These are phyloP conservation scores for Ganoderma lingzhi DNA, from an alignment of 1,284 basidiomycete genomes.

Conservation along the genomic window DNA sequence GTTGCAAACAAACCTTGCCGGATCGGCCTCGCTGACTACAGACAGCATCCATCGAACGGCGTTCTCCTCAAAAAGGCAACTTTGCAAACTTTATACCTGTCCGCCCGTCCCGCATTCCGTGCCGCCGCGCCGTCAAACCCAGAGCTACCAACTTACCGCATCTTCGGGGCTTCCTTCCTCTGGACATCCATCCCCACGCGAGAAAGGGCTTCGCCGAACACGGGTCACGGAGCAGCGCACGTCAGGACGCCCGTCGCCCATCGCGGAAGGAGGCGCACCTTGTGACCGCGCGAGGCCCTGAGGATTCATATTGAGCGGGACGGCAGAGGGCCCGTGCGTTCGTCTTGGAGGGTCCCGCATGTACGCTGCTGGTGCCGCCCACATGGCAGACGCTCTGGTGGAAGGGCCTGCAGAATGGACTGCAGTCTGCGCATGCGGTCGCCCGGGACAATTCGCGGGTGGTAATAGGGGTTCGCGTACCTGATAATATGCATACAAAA, in stretches of 20 bases:
- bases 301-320: constrained; percentile 8
- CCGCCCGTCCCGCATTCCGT: neutral
- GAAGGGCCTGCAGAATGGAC: neutral
- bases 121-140: neutral
- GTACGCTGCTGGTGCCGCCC: neutral
- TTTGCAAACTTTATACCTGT: neutral
- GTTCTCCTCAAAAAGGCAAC: neutral
- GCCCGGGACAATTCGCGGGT: neutral
- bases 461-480: neutral
- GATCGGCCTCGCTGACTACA: neutral
- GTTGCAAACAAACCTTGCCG: neutral
- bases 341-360: neutral
- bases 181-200: neutral
- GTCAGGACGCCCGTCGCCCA: neutral
- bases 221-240: neutral
- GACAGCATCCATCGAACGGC: neutral
- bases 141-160: neutral
- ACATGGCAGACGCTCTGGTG: neutral
- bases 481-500: neutral
- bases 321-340: constrained; percentile 8
- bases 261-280: constrained; percentile 14
- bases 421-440: neutral
- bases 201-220: neutral
- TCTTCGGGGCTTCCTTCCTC: neutral
- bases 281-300: constrained; percentile 16